Evolutionary conservation across 2,329 filamentous ascomycete genomes (phyloP), one percentile per base, ranked within the genome.

Genomic region (Talaromyces rugulosus): DNA sequence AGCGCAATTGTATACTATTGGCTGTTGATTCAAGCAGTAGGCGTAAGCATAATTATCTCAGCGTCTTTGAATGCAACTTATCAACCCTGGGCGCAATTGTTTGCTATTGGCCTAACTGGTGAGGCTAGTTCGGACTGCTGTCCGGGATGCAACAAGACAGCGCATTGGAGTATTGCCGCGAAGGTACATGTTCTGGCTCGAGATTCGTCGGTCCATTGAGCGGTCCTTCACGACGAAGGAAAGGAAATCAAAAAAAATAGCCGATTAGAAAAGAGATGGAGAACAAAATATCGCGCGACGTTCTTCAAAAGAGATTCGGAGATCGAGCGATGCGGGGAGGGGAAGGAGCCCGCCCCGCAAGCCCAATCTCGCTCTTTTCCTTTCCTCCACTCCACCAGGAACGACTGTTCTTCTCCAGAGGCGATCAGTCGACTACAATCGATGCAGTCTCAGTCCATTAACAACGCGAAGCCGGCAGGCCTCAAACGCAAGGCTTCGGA

Each of bases 401-500:
- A 14, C 16, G 36, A 40, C 36, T 2, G 36, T 40, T 40, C 36
- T 40, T 40, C 36, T 5, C 16, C 16, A 40, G 36, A n/a, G 5
- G n/a, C 14, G 34, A 36, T 16, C 34, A 16, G 34, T n/a, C 14
- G 36, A n/a, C 16, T 40, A 5, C 36, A 40, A 40, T 40, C 16
- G 1, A 40, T 16, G 33, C 40, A 55, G 16, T 34, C 54, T 31
- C 31, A 27, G 28, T 23, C 50, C 11, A 33, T 18, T 42, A 40
- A 47, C n/a, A 58, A 27, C 12, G 52, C 28, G n/a, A 34, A 31
- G n/a, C 5, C 54, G 42, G 53, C 53, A 36, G 63, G 64, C 23
- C 70, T 66, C 31, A 75, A 74, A 62, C 72, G 73, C 58, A 75
- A 75, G 59, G 56, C 69, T 5, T 70, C 68, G 3, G 68, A 69